Percentiles rank a stretch among this genome's conserved stretches.
phyloP scores from a whole-genome alignment of 164 flowering plant genomes.

The Hamamelis virginiana region DNA sequence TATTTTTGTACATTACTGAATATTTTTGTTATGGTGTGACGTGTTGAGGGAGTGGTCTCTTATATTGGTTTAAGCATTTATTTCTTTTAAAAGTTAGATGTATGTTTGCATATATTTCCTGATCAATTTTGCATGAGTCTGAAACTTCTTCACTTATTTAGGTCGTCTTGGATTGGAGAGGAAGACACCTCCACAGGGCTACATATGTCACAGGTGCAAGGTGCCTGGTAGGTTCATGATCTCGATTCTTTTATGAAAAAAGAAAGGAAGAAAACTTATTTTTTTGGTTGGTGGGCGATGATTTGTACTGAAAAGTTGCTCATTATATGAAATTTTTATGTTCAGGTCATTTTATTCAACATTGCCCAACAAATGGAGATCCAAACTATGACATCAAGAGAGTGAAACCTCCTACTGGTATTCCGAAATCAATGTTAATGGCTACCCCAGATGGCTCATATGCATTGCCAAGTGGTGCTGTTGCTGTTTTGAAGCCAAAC shows the following conservation, averaged over 20 bases:
- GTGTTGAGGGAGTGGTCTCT: background rate
- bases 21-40: background rate
- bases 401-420: conserved; percentile 93
- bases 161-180: conserved; percentile 62
- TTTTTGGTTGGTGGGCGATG: background rate
- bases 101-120: background rate
- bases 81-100: background rate
- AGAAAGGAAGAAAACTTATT: background rate
- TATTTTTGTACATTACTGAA: background rate
- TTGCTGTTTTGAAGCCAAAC: conserved; percentile 85
- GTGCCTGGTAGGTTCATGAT: conserved; percentile 65
- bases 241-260: background rate
- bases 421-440: conserved; percentile 95
- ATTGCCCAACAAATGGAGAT: conserved; percentile 98
- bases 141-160: conserved; percentile 16
- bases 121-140: background rate
- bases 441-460: conserved; percentile 92
- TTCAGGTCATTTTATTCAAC: conserved; percentile 94
- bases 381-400: conserved; percentile 81
- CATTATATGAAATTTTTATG: conserved; percentile 2
- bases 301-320: background rate
- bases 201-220: conserved; percentile 92
- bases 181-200: conserved; percentile 91
- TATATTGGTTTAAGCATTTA: too few relatives aligned
- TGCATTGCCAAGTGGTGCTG: conserved; percentile 92